These are phyloP conservation scores for Phytomonas sp. DNA, from an alignment of 208 protist species.

Conservation along the genomic window DNA sequence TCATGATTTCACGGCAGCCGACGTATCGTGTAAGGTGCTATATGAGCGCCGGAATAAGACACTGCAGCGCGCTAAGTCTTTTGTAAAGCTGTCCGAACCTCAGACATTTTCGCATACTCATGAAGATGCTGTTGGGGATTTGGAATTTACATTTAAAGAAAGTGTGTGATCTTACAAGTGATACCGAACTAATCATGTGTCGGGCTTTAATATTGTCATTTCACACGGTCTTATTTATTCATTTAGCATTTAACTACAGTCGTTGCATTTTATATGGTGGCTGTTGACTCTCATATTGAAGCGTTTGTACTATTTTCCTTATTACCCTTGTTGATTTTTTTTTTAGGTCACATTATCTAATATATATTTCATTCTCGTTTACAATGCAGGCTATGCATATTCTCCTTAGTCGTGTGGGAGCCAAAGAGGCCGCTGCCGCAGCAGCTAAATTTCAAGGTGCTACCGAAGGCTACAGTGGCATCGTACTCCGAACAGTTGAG, in stretches of 20 bases:
- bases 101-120: constrained; percentile 76
- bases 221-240: not conserved
- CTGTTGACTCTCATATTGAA: not conserved
- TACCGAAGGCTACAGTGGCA: constrained; percentile 33
- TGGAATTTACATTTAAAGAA: constrained; percentile 49
- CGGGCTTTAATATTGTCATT: constrained; percentile 5
- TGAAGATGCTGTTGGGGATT: constrained; percentile 69
- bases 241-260: not conserved
- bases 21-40: constrained; percentile 28
- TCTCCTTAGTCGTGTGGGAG: not conserved
- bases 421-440: constrained; percentile 19
- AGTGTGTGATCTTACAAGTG: constrained; percentile 2
- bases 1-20: constrained; percentile 58
- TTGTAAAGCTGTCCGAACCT: constrained; percentile 62
- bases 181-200: not conserved
- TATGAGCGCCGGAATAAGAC: constrained; percentile 20
- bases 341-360: not conserved
- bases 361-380: constrained; percentile 10
- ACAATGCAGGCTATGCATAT: constrained; percentile 6
- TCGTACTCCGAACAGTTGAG: constrained; percentile 41
- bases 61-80: constrained; percentile 34
- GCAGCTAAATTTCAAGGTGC: constrained; percentile 30
- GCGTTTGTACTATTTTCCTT: constrained; percentile 1
- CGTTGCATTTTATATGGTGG: not conserved
- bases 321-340: not conserved